Evolutionary conservation across 225 moss, liverwort and hornwort genomes (phyloP), one percentile per base, ranked within the genome.

Genomic region (Climacium dendroides): DNA sequence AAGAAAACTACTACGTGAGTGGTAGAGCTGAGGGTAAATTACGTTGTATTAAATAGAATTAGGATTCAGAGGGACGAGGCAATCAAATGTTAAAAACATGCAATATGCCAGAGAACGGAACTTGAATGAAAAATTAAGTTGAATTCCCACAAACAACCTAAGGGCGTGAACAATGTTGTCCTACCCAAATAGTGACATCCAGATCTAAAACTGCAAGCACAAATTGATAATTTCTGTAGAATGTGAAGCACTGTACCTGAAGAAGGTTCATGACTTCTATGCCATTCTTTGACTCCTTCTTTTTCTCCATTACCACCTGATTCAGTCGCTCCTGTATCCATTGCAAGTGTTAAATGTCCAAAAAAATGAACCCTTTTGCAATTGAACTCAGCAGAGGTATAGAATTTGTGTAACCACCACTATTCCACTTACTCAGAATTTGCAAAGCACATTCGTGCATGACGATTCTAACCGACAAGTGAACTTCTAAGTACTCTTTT

Each of bases 301-400:
- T 93, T 89, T 95, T 98, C 92, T 98, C 98, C 70, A 94, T 91
- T 87, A 96, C 79, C 41, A 98, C 95, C 85, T 98, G 98, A 82
- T 95, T 97, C 47, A 98, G 93, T 73, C 95, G 94, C 90, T 98
- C 96, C 95, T 97, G 87, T 76, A 87, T 87, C 67, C 85, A 89
- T 81, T 69, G 79, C 80, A 81, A 76, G 85, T 17, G 55, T 83
- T 80, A 25, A 63, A 65, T 48, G 71, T 69, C 55, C n/a, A 58
- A 54, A 71, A 59, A 82, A 39, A 55, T 37, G 54, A 74, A 53
- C 17, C 32, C n/a, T 74, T 79, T 61, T 67, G 80, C 76, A 85
- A 85, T 71, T 70, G 50, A 59, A 84, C 72, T 66, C 30, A 13
- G 35, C 19, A 83, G 43, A 39, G 37, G 22, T 63, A 30, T 50